These are phyloP conservation scores for Boletus austroedulis DNA, from an alignment of 1,284 basidiomycete species.

Conservation along the genomic window DNA sequence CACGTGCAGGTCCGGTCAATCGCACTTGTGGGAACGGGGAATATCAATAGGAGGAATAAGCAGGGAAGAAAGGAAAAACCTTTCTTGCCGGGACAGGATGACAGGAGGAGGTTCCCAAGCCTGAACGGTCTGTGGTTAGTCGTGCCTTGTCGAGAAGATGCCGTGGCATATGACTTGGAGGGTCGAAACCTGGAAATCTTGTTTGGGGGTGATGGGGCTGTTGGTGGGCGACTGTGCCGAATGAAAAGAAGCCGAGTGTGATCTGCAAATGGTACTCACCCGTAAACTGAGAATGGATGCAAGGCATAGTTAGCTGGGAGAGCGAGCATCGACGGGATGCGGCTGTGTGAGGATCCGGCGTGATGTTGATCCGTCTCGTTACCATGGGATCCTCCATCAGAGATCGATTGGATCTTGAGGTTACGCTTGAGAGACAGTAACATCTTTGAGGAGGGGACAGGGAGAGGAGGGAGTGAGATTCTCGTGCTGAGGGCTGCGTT, in stretches of 20 bases:
- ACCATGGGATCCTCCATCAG: background rate
- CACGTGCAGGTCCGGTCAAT: conserved; percentile 76
- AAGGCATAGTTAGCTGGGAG: conserved; percentile 16
- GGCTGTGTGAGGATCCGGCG: conserved; percentile 3
- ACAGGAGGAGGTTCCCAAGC: conserved; percentile 88
- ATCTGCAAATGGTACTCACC: conserved; percentile 14
- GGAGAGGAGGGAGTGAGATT: conserved; percentile 28
- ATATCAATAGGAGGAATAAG: background rate
- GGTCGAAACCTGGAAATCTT: conserved; percentile 16
- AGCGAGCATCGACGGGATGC: conserved; percentile 11
- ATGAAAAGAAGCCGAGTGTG: background rate
- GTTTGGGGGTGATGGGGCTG: conserved; percentile 19
- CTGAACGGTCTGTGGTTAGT: conserved; percentile 23
- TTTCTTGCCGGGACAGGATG: conserved; percentile 96
- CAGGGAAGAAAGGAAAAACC: conserved; percentile 38
- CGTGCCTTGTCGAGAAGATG: background rate
- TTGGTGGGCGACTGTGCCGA: conserved; percentile 16
- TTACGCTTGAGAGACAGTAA: conserved; percentile 29
- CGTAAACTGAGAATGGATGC: conserved; percentile 17
- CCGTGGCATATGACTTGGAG: conserved; percentile 6
- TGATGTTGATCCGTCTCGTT: background rate
- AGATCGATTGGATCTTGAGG: conserved; percentile 7
- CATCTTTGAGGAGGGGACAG: conserved; percentile 18
- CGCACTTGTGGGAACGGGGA: conserved; percentile 53
- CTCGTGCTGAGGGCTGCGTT: conserved; percentile 45